Base-by-base conservation (phyloP, 768 basidiomycete genomes). In the Psilocybe tampanensis region DNA sequence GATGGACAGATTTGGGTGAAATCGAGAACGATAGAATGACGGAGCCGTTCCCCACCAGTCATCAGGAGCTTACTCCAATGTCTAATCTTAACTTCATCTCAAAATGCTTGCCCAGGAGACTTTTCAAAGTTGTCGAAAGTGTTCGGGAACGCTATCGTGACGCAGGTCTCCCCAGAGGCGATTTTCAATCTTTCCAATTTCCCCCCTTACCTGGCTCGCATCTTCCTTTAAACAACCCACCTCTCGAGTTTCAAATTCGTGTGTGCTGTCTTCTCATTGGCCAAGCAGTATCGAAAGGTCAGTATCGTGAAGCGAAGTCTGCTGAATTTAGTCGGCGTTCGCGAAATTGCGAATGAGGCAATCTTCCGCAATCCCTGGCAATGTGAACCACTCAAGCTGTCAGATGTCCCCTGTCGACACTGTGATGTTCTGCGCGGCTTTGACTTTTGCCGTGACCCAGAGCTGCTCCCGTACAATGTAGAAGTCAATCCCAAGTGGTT, bases 371-470 rank as follows among this genome's bases (percentile, higher is more conserved):
- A 97, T 68, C 95, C 95, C 0, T 98, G n/a, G n/a, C n/a, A n/a
- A n/a, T n/a, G 95, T 74, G 89, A 94, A 68, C 85, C 92, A 9
- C 80, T 96, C 54, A 89, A 90, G 63, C 71, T 98, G 23, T 77
- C 86, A 43, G 91, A 92, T 68, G 89, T 98, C 34, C 91, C 95
- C 26, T 98, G 96, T 69, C 85, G 83, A 41, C 84, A 88, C 65
- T 98, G 92, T 73, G 95, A 94, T 69, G 74, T 78, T 13, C 80
- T 95, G 58, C 85, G 90, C 2, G 94, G 96, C 70, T 92, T 99
- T 65, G 97, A 99, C 71, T 91, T 99, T 66, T 98, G 96, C 69
- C 85, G 96, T 15, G 96, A 98, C 72, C 81, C 86, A 11, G 90
- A 94, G 56, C 79, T 97, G 39, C 77, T 93, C 42, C 87, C 92